phyloP scores from a whole-genome alignment of 331 rosid species.

The Quercus phellos region DNA sequence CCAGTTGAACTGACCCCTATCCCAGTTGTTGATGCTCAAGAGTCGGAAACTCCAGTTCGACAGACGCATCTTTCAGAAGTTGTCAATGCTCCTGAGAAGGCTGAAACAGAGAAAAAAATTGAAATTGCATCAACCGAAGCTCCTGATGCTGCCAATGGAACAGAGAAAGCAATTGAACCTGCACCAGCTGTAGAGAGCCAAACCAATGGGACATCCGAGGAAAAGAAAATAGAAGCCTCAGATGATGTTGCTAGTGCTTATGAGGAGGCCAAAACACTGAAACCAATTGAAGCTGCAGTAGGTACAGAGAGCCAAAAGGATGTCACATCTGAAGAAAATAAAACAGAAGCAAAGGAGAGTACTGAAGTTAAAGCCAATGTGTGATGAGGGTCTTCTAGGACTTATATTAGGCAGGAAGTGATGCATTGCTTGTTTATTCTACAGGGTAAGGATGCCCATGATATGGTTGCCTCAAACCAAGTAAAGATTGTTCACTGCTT shows the following conservation, averaged over 20 bases:
- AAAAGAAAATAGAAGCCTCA: conserved; percentile 15
- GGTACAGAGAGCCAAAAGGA: not conserved
- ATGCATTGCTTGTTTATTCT: not conserved
- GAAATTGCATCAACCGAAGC: not conserved
- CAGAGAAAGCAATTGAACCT: conserved; percentile 9
- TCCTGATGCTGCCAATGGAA: not conserved
- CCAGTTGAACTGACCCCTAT: not conserved
- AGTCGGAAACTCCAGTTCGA: too few species aligned
- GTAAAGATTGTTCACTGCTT: not conserved
- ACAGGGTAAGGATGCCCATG: not conserved
- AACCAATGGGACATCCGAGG: not conserved
- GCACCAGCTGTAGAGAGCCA: not conserved
- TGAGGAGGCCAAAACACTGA: not conserved
- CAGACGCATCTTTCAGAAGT: not conserved
- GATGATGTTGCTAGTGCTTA: not conserved
- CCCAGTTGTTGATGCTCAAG: not conserved
- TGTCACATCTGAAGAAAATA: conserved; percentile 9
- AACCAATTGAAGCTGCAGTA: not conserved
- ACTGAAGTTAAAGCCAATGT: conserved; percentile 14
- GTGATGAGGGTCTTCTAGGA: conserved; percentile 2
- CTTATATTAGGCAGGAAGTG: not conserved
- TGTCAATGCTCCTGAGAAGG: not conserved
- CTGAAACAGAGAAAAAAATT: not conserved
- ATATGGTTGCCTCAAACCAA: not conserved
- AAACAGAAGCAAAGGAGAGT: not conserved